Evolutionary conservation across 2,329 filamentous ascomycete species (phyloP).

Genomic region (Ascochyta lentis): DNA sequence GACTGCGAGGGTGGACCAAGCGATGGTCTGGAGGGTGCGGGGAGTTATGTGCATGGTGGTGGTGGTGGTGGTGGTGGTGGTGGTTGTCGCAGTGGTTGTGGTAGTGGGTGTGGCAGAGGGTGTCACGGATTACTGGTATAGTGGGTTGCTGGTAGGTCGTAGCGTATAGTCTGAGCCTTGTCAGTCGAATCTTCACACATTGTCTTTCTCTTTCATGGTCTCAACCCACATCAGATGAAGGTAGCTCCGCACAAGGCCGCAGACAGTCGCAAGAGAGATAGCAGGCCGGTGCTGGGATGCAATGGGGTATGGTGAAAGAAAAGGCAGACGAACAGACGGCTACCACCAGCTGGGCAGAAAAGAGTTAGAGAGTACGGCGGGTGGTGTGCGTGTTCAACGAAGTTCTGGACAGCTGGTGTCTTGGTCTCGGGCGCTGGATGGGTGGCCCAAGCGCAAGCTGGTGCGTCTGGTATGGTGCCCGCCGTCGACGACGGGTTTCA

Average conservation of each 20-base stretch:
- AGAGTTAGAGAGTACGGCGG: slow-evolving; percentile 19
- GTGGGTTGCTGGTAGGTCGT: no score
- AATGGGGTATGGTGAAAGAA: slow-evolving; percentile 40
- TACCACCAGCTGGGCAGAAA: slow-evolving; percentile 32
- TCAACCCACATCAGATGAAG: slow-evolving; percentile 7
- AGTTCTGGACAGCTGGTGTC: slow-evolving; percentile 46
- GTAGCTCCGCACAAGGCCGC: slow-evolving; percentile 22
- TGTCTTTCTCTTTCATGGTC: background rate
- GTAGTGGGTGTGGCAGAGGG: no score
- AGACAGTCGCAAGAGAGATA: slow-evolving; percentile 20
- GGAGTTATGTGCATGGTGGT: slow-evolving; percentile 42
- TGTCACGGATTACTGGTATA: no score
- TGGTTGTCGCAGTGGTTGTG: background rate
- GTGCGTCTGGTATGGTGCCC: slow-evolving; percentile 7
- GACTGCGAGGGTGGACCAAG: slow-evolving; percentile 53
- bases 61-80: no score
- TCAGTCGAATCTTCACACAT: background rate
- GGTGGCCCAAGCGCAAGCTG: slow-evolving; percentile 39
- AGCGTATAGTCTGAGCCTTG: background rate
- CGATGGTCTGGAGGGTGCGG: slow-evolving; percentile 51
- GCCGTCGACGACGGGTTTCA: slow-evolving; percentile 3
- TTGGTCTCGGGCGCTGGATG: slow-evolving; percentile 35
- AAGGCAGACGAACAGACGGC: slow-evolving; percentile 22
- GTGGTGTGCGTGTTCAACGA: slow-evolving; percentile 16
- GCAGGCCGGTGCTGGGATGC: slow-evolving; percentile 11